Conservation (phyloP, 2,329 filamentous ascomycete species). For the Calonectria crousiana region DNA sequence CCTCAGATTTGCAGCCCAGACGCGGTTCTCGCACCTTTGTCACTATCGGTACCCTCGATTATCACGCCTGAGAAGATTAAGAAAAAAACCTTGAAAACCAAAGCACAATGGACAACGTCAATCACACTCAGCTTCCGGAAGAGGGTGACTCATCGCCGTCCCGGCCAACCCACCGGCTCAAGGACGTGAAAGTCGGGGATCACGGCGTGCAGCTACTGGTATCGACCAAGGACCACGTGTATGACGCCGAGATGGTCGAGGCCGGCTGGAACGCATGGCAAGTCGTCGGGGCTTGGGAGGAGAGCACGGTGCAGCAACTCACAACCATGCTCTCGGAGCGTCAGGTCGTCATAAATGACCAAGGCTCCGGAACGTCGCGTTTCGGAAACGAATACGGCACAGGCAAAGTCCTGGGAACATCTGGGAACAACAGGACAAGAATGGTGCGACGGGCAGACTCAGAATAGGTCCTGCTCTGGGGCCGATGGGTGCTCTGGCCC, state of each 20-base stretch:
- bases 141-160: background rate
- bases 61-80: background rate
- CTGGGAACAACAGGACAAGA: background rate
- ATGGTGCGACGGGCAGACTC: background rate
- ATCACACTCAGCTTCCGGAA: background rate
- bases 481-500: background rate
- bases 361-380: background rate
- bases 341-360: background rate
- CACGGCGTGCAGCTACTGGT: conserved; percentile 34
- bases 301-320: conserved; percentile 19
- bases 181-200: conserved; percentile 29
- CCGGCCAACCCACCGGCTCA: conserved; percentile 9
- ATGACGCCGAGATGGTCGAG: conserved; percentile 29
- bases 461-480: background rate
- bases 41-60: background rate
- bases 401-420: background rate
- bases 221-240: conserved; percentile 38
- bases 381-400: conserved; percentile 5
- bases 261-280: conserved; percentile 31
- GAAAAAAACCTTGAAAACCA: background rate
- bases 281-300: conserved; percentile 35
- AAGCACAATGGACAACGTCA: background rate
- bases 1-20: background rate
- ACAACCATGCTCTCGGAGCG: conserved; percentile 15
- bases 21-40: background rate